Base-by-base conservation (phyloP, 108 stramenopile species). In the Skeletonema potamos region DNA sequence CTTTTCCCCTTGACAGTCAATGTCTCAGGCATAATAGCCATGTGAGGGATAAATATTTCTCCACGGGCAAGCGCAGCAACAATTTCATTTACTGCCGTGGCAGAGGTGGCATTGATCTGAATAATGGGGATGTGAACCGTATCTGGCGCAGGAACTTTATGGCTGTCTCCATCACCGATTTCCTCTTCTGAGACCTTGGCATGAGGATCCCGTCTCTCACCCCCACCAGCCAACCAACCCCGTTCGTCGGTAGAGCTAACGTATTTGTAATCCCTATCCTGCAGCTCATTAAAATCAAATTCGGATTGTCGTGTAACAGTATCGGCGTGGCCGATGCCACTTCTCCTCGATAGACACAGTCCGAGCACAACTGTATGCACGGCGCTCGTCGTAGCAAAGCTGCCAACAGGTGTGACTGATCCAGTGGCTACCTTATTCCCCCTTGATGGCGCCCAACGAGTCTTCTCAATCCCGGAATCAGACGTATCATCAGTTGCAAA, bases 251-350 rank as follows among this genome's bases (percentile, higher is more conserved):
- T 95, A 13, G 88, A 89, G 41, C 84, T 85, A 30, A 95, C 94
- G 76, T 91, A 95, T 69, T 92, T 91, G 85, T 95, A 95, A 62
- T 85, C 79, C 30, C 94, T 84, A 86, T 95, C 94, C 74, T 95
- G 94, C 64, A 95, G 57, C 64, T 95, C 94, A 67, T 95, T 95
- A 64, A 95, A 95, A 74, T 95, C 91, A 79, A 90, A 95, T 15
- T 89, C 90, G 37, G 90, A 91, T 71, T 95, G 94, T 55, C 94
- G 75, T 44, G 94, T 95, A 29, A 95, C 88, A 3, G 94, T 92
- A 62, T 86, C 87, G 7, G 89, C 85, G 81, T 95, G 91, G 22
- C 94, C 94, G 3, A 86, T 62, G 2, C 82, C 66, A 71, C 84
- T 66, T 48, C 82, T 64, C 66, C 91, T 85, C 71, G 87, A 88